These are phyloP conservation scores for Bolboschoenoplectus hybrid DNA, from an alignment of 202 grass and related monocot genomes.

Conservation along the genomic window DNA sequence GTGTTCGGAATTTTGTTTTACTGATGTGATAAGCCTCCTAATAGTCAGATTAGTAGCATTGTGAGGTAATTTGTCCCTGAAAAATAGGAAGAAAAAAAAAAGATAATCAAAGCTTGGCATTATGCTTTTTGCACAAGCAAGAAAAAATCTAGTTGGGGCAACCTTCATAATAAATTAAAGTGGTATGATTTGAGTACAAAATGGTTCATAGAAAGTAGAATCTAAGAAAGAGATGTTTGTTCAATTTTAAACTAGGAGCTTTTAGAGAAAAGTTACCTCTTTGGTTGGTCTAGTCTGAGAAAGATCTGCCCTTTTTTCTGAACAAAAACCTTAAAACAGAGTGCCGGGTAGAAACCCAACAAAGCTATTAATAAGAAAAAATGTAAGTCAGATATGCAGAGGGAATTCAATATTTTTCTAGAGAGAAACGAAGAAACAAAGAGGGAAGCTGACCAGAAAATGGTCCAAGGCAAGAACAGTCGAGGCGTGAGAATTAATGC, in stretches of 20 bases:
- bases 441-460: slow-evolving; percentile 19
- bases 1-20: slow-evolving; percentile 19
- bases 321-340: slow-evolving; percentile 40
- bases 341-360: slow-evolving; percentile 41
- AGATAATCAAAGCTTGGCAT: background rate
- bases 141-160: background rate
- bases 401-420: slow-evolving; percentile 12
- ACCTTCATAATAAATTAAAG: slow-evolving; percentile 11
- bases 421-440: slow-evolving; percentile 31
- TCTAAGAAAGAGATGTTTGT: background rate
- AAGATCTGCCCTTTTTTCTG: slow-evolving; percentile 34
- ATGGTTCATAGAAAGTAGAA: slow-evolving; percentile 21
- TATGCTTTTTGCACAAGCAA: background rate
- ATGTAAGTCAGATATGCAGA: slow-evolving; percentile 35
- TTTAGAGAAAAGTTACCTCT: slow-evolving; percentile 41
- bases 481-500: slow-evolving; percentile 37
- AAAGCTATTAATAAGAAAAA: slow-evolving; percentile 39
- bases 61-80: slow-evolving; percentile 27
- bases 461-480: slow-evolving; percentile 31
- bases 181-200: background rate
- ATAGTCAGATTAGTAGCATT: slow-evolving; percentile 27
- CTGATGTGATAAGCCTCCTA: background rate
- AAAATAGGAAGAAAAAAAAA: background rate
- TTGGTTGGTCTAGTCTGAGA: slow-evolving; percentile 23
- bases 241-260: slow-evolving; percentile 14